These are phyloP conservation scores for Taphrina populina DNA, from an alignment of 1,139 yeast genomes.

Conservation along the genomic window DNA sequence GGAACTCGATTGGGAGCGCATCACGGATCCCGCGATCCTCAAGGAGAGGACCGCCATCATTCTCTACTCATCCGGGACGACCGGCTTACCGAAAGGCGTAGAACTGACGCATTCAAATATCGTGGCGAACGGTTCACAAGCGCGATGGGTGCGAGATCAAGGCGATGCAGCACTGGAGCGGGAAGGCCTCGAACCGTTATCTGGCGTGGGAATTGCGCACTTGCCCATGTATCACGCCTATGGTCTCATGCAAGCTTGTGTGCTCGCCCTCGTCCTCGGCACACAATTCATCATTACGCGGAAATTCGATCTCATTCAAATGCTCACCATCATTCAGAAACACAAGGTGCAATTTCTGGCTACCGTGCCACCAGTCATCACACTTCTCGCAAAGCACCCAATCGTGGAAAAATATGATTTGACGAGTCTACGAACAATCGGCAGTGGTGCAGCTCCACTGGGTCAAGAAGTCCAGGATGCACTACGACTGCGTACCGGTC, in stretches of 20 bases:
- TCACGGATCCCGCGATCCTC: constrained; percentile 33
- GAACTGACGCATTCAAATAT: constrained; percentile 55
- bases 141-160: constrained; percentile 22
- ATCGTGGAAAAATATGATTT: constrained; percentile 44
- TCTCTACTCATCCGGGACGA: constrained; percentile 73
- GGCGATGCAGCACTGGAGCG: constrained; percentile 12
- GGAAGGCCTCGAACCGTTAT: constrained; percentile 2
- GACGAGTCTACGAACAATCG: constrained; percentile 38
- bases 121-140: constrained; percentile 42
- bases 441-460: constrained; percentile 49
- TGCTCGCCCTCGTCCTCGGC: constrained; percentile 41
- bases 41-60: constrained; percentile 42
- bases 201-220: constrained; percentile 32
- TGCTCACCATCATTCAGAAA: constrained; percentile 42
- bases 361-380: constrained; percentile 48
- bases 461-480: constrained; percentile 31
- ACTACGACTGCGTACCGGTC: constrained; percentile 13
- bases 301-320: constrained; percentile 44
- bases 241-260: constrained; percentile 43
- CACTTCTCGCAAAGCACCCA: constrained; percentile 47
- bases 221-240: constrained; percentile 49
- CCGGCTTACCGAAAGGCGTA: constrained; percentile 67
- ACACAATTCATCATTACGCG: constrained; percentile 43
- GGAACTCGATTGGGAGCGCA: constrained; percentile 31
- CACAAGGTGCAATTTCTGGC: constrained; percentile 42